These are phyloP conservation scores for Nasturtium officinale DNA, from an alignment of 345 rosid species.

Conservation along the genomic window DNA sequence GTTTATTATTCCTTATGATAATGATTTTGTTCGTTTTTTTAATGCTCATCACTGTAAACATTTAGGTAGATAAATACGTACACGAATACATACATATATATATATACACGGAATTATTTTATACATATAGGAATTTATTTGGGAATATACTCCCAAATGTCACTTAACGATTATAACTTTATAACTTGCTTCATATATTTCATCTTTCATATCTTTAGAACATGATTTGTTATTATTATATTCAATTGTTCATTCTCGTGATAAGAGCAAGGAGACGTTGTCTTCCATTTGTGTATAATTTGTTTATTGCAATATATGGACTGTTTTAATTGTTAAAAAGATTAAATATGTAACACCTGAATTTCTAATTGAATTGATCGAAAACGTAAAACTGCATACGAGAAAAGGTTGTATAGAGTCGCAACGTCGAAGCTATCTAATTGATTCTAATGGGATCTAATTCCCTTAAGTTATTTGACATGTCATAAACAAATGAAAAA, in stretches of 20 bases:
- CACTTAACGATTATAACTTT: not conserved
- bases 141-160: constrained; percentile 1
- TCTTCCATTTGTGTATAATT: not conserved
- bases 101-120: not conserved
- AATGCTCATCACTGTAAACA: constrained; percentile 30
- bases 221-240: not conserved
- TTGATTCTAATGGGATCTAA: no score
- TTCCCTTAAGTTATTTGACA: not conserved
- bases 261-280: not conserved
- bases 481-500: no score
- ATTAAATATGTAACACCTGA: not conserved
- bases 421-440: no score
- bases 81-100: not conserved
- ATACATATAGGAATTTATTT: constrained; percentile 3
- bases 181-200: constrained; percentile 4
- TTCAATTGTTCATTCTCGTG: not conserved
- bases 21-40: not conserved
- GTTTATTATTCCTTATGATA: not conserved
- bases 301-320: not conserved
- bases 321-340: not conserved
- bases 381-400: not conserved
- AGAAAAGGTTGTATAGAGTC: not conserved
- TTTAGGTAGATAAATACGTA: constrained; percentile 35
- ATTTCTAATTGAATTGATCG: not conserved
- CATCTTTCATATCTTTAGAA: not conserved